A percentile compares a stretch with the other conserved stretches of the same genome.
phyloP scores from a whole-genome alignment of 1,284 basidiomycete species.

The Heterobasidion irregulare region DNA sequence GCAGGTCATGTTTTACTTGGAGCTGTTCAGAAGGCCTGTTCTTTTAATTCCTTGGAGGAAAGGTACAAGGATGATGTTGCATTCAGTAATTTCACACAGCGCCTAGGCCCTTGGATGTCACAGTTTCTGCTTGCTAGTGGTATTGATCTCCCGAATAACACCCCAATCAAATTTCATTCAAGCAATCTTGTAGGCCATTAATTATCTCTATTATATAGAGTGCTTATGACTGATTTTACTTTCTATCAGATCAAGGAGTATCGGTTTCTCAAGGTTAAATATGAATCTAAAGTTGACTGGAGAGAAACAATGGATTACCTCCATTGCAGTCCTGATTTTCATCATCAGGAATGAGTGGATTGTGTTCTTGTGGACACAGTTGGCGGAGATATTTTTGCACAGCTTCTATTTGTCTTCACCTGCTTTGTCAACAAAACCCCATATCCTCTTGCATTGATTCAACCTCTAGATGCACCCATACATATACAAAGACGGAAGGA shows the following conservation, averaged over 20 bases:
- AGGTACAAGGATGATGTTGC: background rate
- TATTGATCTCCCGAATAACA: background rate
- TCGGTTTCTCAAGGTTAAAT: background rate
- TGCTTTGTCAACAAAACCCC: background rate
- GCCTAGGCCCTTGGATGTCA: background rate
- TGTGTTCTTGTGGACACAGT: background rate
- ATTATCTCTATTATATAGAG: background rate
- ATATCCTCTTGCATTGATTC: background rate
- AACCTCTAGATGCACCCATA: background rate
- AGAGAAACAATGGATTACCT: background rate
- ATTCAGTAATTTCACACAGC: background rate
- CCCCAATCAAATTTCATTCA: background rate
- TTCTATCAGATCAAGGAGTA: background rate
- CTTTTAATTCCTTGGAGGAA: background rate
- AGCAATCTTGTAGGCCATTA: background rate
- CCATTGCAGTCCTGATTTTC: background rate
- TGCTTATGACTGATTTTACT: background rate
- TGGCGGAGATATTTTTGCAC: background rate
- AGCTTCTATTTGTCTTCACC: background rate
- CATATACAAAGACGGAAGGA: background rate
- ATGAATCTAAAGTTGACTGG: background rate
- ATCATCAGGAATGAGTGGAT: background rate
- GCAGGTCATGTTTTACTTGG: background rate
- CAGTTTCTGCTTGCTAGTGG: background rate
- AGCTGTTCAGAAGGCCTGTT: background rate